Evolutionary conservation across 345 rosid species (phyloP).

Genomic region (Eucalyptus tenuipes): DNA sequence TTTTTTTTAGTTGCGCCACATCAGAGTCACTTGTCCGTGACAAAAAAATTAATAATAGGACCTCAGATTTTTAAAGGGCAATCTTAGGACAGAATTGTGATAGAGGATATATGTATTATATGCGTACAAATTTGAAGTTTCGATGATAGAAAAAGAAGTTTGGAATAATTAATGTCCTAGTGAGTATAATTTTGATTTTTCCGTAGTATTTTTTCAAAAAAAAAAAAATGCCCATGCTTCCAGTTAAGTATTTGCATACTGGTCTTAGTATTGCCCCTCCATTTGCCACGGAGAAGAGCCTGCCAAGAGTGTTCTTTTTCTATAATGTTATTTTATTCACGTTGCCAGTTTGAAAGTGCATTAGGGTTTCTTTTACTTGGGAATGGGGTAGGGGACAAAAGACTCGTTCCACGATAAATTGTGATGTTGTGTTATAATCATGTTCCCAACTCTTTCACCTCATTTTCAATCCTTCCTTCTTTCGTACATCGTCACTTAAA

Average conservation of each 20-base stretch:
- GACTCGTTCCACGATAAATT: too few species aligned
- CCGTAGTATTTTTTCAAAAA: too few species aligned
- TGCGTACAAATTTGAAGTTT: neutral
- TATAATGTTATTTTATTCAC: too few species aligned
- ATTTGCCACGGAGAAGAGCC: too few species aligned
- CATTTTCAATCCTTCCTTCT: neutral
- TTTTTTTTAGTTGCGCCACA: neutral
- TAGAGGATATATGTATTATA: neutral
- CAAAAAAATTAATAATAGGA: neutral
- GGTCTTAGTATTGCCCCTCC: too few species aligned
- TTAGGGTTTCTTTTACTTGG: too few species aligned
- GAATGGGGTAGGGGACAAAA: too few species aligned
- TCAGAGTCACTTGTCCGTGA: neutral
- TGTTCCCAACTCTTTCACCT: neutral
- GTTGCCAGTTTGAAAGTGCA: too few species aligned
- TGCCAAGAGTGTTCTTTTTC: too few species aligned
- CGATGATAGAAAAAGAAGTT: neutral
- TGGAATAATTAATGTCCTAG: neutral
- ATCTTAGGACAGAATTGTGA: neutral
- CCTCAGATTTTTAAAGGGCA: neutral
- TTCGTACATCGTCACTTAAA: neutral
- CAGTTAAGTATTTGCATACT: too few species aligned
- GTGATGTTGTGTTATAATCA: too few species aligned
- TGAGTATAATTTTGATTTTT: too few species aligned
- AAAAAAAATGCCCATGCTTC: fast-evolving